Conservation (phyloP, 768 basidiomycete genomes). For the Collybiopsis luxurians region DNA sequence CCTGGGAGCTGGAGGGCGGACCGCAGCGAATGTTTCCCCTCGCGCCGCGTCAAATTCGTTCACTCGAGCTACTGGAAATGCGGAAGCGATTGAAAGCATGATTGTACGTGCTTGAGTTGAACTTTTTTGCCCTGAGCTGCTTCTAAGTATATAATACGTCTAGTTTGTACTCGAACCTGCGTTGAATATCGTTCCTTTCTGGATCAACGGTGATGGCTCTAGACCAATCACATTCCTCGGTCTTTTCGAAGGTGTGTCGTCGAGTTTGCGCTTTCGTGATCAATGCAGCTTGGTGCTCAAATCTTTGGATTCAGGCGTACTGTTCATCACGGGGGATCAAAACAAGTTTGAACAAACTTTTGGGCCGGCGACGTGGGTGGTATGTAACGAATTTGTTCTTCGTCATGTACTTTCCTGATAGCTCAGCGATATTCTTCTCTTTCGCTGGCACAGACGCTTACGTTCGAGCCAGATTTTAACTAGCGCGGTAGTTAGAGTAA, state of each 20-base stretch:
- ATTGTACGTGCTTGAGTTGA: neutral
- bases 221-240: neutral
- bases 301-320: neutral
- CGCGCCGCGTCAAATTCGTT: neutral
- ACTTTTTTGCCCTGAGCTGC: neutral
- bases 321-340: slow-evolving; percentile 1
- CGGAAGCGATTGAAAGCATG: neutral
- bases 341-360: neutral
- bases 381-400: neutral
- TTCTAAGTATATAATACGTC: neutral
- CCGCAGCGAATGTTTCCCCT: neutral
- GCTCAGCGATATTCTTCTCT: too few relatives aligned
- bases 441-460: too few relatives aligned
- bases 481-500: too few relatives aligned
- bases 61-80: neutral
- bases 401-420: neutral
- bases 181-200: neutral
- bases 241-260: neutral
- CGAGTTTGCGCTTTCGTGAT: neutral
- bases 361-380: neutral
- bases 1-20: neutral
- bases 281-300: neutral
- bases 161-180: neutral
- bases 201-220: slow-evolving; percentile 1
- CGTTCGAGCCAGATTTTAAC: too few relatives aligned